A percentile compares a stretch with the other conserved stretches of the same genome.
phyloP scores from a whole-genome alignment of 106 monocot species.

The Alisma plantagoaquatica region DNA sequence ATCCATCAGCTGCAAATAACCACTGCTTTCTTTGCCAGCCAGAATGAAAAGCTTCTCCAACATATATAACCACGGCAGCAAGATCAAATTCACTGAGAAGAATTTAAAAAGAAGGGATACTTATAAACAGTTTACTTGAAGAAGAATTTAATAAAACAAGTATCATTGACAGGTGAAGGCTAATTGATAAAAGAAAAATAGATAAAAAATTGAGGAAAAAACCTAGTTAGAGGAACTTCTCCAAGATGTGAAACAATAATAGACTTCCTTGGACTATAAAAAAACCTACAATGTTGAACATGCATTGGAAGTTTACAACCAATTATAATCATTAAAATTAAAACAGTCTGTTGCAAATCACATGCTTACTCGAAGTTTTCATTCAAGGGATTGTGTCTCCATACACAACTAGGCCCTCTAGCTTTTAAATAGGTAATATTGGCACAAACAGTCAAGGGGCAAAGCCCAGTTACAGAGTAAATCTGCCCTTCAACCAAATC shows the following conservation, averaged over 20 bases:
- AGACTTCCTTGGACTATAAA: constrained; percentile 61
- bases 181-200: not conserved
- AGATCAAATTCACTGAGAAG: constrained; percentile 85
- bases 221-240: constrained; percentile 73
- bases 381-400: constrained; percentile 32
- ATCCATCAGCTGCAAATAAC: constrained; percentile 83
- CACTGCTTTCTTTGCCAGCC: constrained; percentile 75
- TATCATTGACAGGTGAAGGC: not conserved
- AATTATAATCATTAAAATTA: not conserved
- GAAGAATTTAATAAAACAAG: not conserved
- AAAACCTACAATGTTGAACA: constrained; percentile 48
- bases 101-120: constrained; percentile 2
- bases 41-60: constrained; percentile 62
- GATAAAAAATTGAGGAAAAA: not conserved
- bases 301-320: too few species aligned
- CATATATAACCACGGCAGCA: constrained; percentile 63
- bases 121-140: not conserved
- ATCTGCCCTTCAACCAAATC: constrained; percentile 89
- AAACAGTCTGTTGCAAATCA: not conserved
- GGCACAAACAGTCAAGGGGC: constrained; percentile 28
- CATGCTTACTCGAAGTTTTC: constrained; percentile 62
- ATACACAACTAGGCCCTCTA: constrained; percentile 68
- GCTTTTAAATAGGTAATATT: constrained; percentile 65
- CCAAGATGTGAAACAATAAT: constrained; percentile 56
- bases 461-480: constrained; percentile 72